Conservation (phyloP, 805 yeast species). For the Wickerhamomyces kurtzmanii region DNA sequence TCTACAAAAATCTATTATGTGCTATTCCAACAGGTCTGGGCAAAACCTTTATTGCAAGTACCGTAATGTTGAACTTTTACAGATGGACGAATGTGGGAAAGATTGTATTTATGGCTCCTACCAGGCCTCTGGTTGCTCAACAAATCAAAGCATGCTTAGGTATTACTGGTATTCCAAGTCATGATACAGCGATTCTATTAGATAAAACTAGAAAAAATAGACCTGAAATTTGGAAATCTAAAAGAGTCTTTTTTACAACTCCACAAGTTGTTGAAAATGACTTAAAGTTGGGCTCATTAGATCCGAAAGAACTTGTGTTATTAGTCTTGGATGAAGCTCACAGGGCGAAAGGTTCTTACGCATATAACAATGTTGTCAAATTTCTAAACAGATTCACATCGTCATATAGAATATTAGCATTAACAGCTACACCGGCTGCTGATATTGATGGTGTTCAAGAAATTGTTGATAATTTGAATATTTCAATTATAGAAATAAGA, state of each 20-base stretch:
- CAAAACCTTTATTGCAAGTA: constrained; percentile 90
- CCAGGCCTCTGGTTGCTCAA: constrained; percentile 92
- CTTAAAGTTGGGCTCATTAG: constrained; percentile 58
- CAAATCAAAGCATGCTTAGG: constrained; percentile 90
- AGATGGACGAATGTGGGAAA: constrained; percentile 79
- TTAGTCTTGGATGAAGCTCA: constrained; percentile 95
- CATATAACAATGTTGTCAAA: constrained; percentile 77
- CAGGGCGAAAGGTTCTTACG: constrained; percentile 81
- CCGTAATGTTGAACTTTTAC: constrained; percentile 83
- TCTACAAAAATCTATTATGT: constrained; percentile 68
- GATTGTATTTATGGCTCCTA: constrained; percentile 93
- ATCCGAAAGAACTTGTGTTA: constrained; percentile 67
- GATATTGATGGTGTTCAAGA: constrained; percentile 83
- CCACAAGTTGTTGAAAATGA: constrained; percentile 97
- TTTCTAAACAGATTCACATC: constrained; percentile 52
- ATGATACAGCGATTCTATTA: constrained; percentile 70
- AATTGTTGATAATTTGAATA: constrained; percentile 61
- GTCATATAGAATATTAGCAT: constrained; percentile 68
- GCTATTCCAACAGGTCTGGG: constrained; percentile 98
- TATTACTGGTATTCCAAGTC: constrained; percentile 72
- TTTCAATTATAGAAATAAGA: constrained; percentile 75
- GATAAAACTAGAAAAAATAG: constrained; percentile 52
- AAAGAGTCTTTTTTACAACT: constrained; percentile 83
- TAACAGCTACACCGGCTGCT: constrained; percentile 95
- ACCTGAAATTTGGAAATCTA: constrained; percentile 65